Evolutionary conservation across 495 filamentous ascomycete species (phyloP), one percentile per base, ranked within the genome.

Genomic region (Penicillium flavigenum): DNA sequence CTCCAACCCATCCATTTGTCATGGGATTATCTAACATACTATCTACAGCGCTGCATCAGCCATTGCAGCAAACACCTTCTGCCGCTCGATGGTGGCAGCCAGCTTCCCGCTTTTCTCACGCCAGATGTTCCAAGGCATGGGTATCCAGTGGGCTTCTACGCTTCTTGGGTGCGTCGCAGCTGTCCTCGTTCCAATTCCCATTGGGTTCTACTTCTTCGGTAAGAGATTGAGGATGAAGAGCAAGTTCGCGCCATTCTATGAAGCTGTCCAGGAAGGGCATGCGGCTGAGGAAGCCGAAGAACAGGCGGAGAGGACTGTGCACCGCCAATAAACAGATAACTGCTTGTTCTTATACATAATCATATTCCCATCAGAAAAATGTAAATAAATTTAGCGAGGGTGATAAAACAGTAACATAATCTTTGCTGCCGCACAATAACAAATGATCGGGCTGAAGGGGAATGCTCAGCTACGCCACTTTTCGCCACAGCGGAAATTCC

Each of bases 11-110:
- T n/a, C n/a, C 22, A 26, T 36, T 14, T 12, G 17, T 38, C 7
- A 34, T 38, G 12, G 12, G 42, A 9, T n/a, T 11, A 44, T 51
- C 52, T 57, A 55, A 57, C 32, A 47, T 47, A 41, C 4, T 47
- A 19, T 12, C 26, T 42, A 7, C 4, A 83, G 79, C 63, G 90
- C 90, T 31, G 89, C 90, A 38, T 91, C 88, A 5, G 90, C 89
- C 36, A 92, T 94, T 54, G 90, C 90, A n/a, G 90, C 85, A 42
- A 94, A 95, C 70, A 93, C 90, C 6, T 91, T 95, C 77, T 78
- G 92, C 19, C 87, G 90, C 11, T 91, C 87, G 5, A 73, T 91
- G 29, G 84, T 81, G 48, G 90, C 87, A 47, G 86, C 88, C 12
- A 84, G 79, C 4, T 94, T 94, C 76, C 90, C 90, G 4, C 82